A percentile compares a stretch with the other conserved stretches of the same genome.
phyloP scores from a whole-genome alignment of 768 basidiomycete species.

The Suillus occidentalis region DNA sequence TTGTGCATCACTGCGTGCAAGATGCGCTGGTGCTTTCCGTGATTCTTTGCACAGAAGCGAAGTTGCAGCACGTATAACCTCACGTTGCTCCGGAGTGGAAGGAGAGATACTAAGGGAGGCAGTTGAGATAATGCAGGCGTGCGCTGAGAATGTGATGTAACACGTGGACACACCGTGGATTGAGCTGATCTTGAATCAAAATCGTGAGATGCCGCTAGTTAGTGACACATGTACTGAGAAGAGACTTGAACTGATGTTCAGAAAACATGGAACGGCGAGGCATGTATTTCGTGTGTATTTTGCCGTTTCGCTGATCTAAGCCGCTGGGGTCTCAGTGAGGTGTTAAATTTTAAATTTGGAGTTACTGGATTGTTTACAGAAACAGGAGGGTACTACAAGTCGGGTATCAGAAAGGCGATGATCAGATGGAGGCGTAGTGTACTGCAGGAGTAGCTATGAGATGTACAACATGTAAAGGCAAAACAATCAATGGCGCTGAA shows the following conservation, averaged over 20 bases:
- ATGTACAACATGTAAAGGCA: too few species aligned
- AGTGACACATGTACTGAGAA: too few species aligned
- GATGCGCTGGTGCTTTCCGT: conserved; percentile 56
- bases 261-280: too few species aligned
- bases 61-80: conserved; percentile 64
- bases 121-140: conserved; percentile 47
- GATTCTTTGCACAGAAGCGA: conserved; percentile 67
- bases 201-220: too few species aligned
- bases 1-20: conserved; percentile 49
- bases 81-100: conserved; percentile 63
- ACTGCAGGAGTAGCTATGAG: not conserved
- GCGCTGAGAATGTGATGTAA: conserved; percentile 47
- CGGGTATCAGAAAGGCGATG: conserved; percentile 35
- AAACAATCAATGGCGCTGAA: too few species aligned
- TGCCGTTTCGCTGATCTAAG: conserved; percentile 33
- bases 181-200: conserved; percentile 21
- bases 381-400: conserved; percentile 4
- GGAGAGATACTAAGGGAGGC: conserved; percentile 46
- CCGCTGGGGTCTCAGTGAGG: conserved; percentile 25
- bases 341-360: conserved; percentile 34
- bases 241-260: too few species aligned
- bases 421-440: conserved; percentile 28
- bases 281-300: too few species aligned
- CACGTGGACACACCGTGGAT: conserved; percentile 43
- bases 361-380: conserved; percentile 1